Base-by-base conservation (phyloP, 148 eudicot species). In the Arctostaphylos glauca region DNA sequence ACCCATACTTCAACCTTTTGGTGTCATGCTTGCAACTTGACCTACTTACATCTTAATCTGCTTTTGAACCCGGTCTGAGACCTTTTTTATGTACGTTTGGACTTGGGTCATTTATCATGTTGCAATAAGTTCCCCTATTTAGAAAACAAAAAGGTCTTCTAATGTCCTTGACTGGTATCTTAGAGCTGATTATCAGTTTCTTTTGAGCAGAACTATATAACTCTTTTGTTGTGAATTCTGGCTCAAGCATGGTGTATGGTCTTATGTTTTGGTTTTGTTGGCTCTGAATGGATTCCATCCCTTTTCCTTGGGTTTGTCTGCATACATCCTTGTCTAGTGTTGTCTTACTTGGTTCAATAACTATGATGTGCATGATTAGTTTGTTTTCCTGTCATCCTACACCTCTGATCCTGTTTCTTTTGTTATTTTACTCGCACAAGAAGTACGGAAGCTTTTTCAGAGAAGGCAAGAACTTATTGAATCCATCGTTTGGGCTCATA, bases 41-140 rank as follows among this genome's bases (percentile, higher is more conserved):
- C 55, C 18, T 58, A 54, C 12, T 66, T 15, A 66, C 44, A 10
- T 66, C 3, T 66, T 66, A 25, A 25, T 3, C 43, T 13, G 71
- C 12, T 56, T 12, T 74, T n/a, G 9, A 55, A n/a, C 73, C 54
- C 52, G 74, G 21, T 62, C 6, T 56, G n/a, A 19, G 44, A 55
- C 72, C 14, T 19, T 81, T 54, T 81, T 81, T 18, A 68, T 59
- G 15, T n/a, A 21, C 14, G 19, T 47, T 82, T 82, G 56, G 19
- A 74, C 71, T 82, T 10, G 9, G 38, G 19, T 18, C 53, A 68
- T n/a, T 54, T n/a, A 68, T 31, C 13, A 19, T 66, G 9, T 9
- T 23, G 75, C 46, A 38, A 50, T 75, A 13, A n/a, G 38, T 47
- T 74, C 16, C 12, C 48, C 14, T 41, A 38, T 41, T 43, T 5